A percentile compares a stretch with the other conserved stretches of the same genome.
phyloP scores from a whole-genome alignment of 306 rosid genomes.

The Pterocarpus macrocarpus region DNA sequence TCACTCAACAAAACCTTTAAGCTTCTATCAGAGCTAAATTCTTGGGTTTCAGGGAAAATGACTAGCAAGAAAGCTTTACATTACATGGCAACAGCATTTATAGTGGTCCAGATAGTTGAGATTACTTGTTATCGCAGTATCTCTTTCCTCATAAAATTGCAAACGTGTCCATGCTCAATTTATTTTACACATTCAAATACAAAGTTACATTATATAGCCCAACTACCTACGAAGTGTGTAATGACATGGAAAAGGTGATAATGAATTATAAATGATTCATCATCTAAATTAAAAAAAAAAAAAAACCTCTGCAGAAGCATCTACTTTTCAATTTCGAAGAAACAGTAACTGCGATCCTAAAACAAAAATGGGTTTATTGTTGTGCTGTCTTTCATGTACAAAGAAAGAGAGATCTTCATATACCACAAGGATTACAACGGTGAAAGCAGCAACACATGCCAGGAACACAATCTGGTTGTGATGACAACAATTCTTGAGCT shows the following conservation, averaged over 20 bases:
- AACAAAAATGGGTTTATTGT: neutral
- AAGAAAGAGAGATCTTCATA: slow-evolving; percentile 10
- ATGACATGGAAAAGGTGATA: neutral
- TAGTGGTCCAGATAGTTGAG: too few relatives aligned
- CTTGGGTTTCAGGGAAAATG: neutral
- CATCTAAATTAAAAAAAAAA: too few relatives aligned
- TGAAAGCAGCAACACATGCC: slow-evolving; percentile 69
- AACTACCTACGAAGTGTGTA: neutral
- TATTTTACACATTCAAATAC: neutral
- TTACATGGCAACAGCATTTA: slow-evolving; percentile 27
- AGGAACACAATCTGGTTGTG: slow-evolving; percentile 79
- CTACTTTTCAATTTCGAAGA: neutral
- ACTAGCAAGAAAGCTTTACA: neutral
- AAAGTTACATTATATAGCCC: neutral
- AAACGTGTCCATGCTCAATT: neutral
- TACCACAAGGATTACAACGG: slow-evolving; percentile 79
- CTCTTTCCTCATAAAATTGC: neutral
- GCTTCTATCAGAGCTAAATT: too few relatives aligned
- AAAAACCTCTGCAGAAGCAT: too few relatives aligned
- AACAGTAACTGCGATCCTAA: neutral
- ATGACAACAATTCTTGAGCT: slow-evolving; percentile 80
- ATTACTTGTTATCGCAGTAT: too few relatives aligned
- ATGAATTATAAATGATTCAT: too few relatives aligned
- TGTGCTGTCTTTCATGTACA: neutral
- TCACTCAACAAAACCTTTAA: neutral